phyloP scores from a whole-genome alignment of 495 filamentous ascomycete genomes.

The Podospora comata region DNA sequence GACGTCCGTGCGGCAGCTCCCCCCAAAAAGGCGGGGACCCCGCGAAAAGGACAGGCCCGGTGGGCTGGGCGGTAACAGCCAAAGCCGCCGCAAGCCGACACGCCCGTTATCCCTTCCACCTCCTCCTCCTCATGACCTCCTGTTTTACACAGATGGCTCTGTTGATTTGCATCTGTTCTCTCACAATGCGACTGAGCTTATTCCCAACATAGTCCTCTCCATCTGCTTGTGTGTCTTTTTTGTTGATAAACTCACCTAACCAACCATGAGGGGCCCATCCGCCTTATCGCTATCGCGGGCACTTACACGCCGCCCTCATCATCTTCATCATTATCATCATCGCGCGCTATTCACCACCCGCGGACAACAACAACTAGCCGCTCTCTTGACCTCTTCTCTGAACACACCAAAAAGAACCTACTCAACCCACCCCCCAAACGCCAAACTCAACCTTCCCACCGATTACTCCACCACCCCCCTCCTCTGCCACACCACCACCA shows the following conservation, averaged over 20 bases:
- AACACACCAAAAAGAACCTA: conserved; percentile 27
- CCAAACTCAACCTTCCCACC: conserved; percentile 75
- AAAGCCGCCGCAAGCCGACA: conserved; percentile 36
- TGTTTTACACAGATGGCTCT: background rate
- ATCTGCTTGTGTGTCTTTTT: background rate
- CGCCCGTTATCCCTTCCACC: conserved; percentile 15
- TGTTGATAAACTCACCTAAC: conserved; percentile 4
- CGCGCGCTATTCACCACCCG: background rate
- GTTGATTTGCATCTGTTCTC: background rate
- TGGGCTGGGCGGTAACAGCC: conserved; percentile 1
- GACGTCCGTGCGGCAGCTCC: background rate
- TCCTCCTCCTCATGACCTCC: background rate
- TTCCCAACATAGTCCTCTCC: background rate
- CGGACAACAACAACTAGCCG: background rate
- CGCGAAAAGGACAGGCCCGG: background rate
- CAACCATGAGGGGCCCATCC: conserved; percentile 26
- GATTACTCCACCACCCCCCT: conserved; percentile 83
- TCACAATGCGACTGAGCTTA: conserved; percentile 1
- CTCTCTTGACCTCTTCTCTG: background rate
- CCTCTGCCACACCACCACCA: conserved; percentile 70
- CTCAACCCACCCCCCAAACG: conserved; percentile 51
- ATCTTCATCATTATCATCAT: no score
- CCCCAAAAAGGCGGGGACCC: conserved; percentile 6
- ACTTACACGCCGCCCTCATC: conserved; percentile 11
- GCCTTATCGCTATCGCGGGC: conserved; percentile 19